phyloP scores from a whole-genome alignment of 2,329 filamentous ascomycete species.

The Aureobasidium pullulans region DNA sequence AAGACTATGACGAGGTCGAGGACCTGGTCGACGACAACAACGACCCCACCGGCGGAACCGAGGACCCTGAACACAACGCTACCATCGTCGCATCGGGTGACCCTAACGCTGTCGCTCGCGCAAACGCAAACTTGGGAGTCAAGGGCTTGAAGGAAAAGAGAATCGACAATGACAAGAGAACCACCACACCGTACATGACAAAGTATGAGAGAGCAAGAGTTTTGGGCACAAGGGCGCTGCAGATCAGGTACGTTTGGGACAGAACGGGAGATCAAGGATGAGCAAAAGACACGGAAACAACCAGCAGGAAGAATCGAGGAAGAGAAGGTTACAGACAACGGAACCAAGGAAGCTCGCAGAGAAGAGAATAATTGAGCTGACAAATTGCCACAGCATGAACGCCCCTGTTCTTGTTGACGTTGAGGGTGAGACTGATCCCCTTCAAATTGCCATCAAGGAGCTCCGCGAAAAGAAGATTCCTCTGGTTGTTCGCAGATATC shows the following conservation, averaged over 20 bases:
- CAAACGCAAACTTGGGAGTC: slow-evolving; percentile 45
- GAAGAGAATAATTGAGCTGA: background rate
- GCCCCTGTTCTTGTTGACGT: slow-evolving; percentile 93
- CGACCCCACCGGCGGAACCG: slow-evolving; percentile 16
- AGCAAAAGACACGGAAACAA: background rate
- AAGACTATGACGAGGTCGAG: slow-evolving; percentile 49
- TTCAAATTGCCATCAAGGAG: slow-evolving; percentile 97
- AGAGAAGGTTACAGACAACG: background rate
- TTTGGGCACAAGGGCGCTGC: slow-evolving; percentile 82
- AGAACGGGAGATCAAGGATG: background rate
- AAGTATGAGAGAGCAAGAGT: slow-evolving; percentile 97
- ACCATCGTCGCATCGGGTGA: slow-evolving; percentile 45
- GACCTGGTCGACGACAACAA: slow-evolving; percentile 27
- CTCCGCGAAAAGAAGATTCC: slow-evolving; percentile 98
- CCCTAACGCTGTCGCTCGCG: slow-evolving; percentile 40
- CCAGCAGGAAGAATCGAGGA: too few relatives aligned
- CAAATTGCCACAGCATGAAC: slow-evolving; percentile 64
- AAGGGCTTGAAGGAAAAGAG: slow-evolving; percentile 66
- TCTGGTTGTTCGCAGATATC: slow-evolving; percentile 85
- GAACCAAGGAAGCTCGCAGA: too few relatives aligned
- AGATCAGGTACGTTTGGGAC: slow-evolving; percentile 67
- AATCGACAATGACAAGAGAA: slow-evolving; percentile 79
- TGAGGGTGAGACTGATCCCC: slow-evolving; percentile 93
- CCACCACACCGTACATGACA: slow-evolving; percentile 97
- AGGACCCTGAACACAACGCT: slow-evolving; percentile 26